phyloP scores from a whole-genome alignment of 2,329 filamentous ascomycete genomes.

The Paracoccidioides lutzii region DNA sequence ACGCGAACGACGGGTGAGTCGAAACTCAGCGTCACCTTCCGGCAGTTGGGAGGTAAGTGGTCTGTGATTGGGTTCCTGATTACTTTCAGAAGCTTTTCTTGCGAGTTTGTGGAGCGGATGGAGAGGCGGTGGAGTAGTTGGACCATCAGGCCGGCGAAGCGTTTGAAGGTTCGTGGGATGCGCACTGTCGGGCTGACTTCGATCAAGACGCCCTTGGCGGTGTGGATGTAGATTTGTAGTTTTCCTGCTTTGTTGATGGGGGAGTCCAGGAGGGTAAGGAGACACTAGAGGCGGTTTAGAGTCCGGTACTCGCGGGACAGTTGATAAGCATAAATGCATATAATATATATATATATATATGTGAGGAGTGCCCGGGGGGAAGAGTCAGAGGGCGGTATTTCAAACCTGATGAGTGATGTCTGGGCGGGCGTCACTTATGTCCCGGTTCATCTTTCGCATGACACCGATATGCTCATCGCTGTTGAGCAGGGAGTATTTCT shows the following conservation, averaged over 20 bases:
- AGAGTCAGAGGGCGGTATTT: constrained; percentile 12
- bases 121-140: constrained; percentile 90
- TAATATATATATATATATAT: not conserved
- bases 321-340: too few species aligned
- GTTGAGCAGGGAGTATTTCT: constrained; percentile 95
- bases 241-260: constrained; percentile 97
- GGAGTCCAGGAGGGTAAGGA: constrained; percentile 91
- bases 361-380: not conserved
- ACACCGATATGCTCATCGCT: constrained; percentile 98
- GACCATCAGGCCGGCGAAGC: constrained; percentile 96
- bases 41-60: constrained; percentile 89
- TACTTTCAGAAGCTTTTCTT: constrained; percentile 93
- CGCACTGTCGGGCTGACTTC: constrained; percentile 97
- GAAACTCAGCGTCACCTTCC: constrained; percentile 93
- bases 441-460: constrained; percentile 98
- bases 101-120: constrained; percentile 90
- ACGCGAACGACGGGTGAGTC: constrained; percentile 79
- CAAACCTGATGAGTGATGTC: constrained; percentile 97
- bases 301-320: too few species aligned
- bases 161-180: constrained; percentile 96
- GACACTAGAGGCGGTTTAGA: too few species aligned
- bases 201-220: constrained; percentile 91
- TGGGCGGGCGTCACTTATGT: constrained; percentile 93
- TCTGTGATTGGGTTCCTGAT: constrained; percentile 98
- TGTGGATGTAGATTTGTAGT: constrained; percentile 97